These are phyloP conservation scores for Apiotrichum sp. DNA, from an alignment of 1,284 basidiomycete species.

Conservation along the genomic window DNA sequence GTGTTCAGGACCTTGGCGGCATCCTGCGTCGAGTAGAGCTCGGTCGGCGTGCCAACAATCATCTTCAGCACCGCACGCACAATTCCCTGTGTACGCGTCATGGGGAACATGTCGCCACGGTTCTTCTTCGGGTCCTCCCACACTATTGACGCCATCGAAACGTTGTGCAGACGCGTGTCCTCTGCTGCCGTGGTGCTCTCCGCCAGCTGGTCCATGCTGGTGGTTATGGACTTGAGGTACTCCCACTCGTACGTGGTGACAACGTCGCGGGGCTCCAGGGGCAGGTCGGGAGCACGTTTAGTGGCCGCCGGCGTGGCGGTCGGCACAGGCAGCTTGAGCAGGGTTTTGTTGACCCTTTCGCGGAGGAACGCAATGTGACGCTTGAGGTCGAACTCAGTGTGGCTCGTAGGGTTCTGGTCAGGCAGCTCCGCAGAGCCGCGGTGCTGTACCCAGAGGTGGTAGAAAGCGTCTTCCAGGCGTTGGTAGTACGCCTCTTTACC, in stretches of 20 bases:
- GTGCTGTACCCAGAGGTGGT: slow-evolving; percentile 65
- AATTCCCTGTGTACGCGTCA: slow-evolving; percentile 1
- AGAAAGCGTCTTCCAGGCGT: slow-evolving; percentile 74
- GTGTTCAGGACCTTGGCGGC: slow-evolving; percentile 57
- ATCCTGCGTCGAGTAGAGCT: slow-evolving; percentile 57
- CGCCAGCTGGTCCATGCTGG: slow-evolving; percentile 54
- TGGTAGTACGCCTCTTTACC: slow-evolving; percentile 68
- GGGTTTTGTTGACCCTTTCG: slow-evolving; percentile 71
- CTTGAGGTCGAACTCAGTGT: slow-evolving; percentile 67
- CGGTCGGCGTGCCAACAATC: slow-evolving; percentile 63
- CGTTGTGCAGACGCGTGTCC: slow-evolving; percentile 60
- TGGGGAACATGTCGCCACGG: not conserved
- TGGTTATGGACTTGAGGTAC: slow-evolving; percentile 49
- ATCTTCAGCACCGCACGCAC: slow-evolving; percentile 52
- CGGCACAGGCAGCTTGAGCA: slow-evolving; percentile 51
- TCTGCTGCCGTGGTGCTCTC: slow-evolving; percentile 47
- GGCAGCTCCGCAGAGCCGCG: slow-evolving; percentile 61
- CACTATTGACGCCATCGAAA: slow-evolving; percentile 54
- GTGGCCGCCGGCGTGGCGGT: slow-evolving; percentile 9
- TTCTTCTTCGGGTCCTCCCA: slow-evolving; percentile 46
- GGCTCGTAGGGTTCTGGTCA: slow-evolving; percentile 63
- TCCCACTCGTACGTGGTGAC: slow-evolving; percentile 56
- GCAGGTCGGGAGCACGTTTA: slow-evolving; percentile 23
- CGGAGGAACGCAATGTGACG: slow-evolving; percentile 74
- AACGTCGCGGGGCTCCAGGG: slow-evolving; percentile 49